phyloP scores from a whole-genome alignment of 495 filamentous ascomycete species.

The Penicillium flavigenum region DNA sequence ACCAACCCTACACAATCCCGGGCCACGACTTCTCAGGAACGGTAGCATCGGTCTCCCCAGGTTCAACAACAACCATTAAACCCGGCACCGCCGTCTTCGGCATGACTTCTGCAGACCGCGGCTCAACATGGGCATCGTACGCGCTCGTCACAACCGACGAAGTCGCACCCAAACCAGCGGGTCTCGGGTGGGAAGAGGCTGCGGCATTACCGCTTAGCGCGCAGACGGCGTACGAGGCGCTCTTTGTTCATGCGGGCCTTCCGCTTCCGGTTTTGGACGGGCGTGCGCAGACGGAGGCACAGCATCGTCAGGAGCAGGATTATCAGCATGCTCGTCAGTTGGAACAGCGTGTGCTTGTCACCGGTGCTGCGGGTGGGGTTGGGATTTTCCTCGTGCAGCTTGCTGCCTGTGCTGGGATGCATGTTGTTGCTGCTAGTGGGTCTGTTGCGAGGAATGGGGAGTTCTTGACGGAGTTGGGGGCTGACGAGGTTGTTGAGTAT shows the following conservation, averaged over 20 bases:
- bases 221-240: slow-evolving; percentile 36
- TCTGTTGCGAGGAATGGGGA: slow-evolving; percentile 30
- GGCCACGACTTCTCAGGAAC: slow-evolving; percentile 50
- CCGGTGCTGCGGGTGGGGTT: slow-evolving; percentile 37
- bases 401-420: slow-evolving; percentile 23
- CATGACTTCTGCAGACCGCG: slow-evolving; percentile 28
- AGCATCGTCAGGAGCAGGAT: not conserved
- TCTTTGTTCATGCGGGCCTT: slow-evolving; percentile 32
- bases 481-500: slow-evolving; percentile 35
- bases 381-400: slow-evolving; percentile 40
- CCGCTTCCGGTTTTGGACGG: not conserved
- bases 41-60: slow-evolving; percentile 26
- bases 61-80: slow-evolving; percentile 12
- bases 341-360: slow-evolving; percentile 27
- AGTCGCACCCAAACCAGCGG: slow-evolving; percentile 29
- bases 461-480: slow-evolving; percentile 32
- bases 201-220: slow-evolving; percentile 37
- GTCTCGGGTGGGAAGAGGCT: slow-evolving; percentile 22
- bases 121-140: slow-evolving; percentile 35
- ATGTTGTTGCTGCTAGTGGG: slow-evolving; percentile 31
- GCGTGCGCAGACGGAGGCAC: not conserved
- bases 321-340: not conserved
- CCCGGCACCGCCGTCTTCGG: slow-evolving; percentile 39
- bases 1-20: slow-evolving; percentile 25
- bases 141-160: slow-evolving; percentile 24